A percentile compares a stretch with the other conserved stretches of the same genome.
Evolutionary conservation across 352 stramenopile genomes (phyloP).

Genomic region (Blastocystis sp.): DNA sequence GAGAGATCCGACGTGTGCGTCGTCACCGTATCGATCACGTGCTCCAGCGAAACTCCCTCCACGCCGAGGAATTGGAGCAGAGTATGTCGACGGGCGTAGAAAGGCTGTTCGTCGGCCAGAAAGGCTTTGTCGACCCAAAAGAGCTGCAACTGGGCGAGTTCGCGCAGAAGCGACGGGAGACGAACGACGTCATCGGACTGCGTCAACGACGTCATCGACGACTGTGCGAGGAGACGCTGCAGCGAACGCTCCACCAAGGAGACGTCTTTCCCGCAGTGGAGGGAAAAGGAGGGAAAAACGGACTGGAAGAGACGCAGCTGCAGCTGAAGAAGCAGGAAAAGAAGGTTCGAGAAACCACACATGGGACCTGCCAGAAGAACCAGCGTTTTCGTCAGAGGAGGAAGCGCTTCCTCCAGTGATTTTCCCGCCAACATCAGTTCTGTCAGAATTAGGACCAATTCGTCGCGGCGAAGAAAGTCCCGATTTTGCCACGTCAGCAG

Average conservation of each 20-base stretch:
- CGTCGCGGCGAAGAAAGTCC: not conserved
- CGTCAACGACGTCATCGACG: too few relatives aligned
- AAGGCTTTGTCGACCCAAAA: not conserved
- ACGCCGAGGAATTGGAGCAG: not conserved
- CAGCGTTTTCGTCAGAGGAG: not conserved
- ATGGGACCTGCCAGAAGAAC: not conserved
- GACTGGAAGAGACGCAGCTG: conserved; percentile 60
- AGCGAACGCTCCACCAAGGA: too few relatives aligned
- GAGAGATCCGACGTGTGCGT: not conserved
- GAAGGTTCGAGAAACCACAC: not conserved
- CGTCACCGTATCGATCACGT: not conserved
- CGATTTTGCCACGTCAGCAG: not conserved
- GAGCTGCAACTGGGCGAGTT: too few relatives aligned
- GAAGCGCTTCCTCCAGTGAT: not conserved
- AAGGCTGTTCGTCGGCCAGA: not conserved
- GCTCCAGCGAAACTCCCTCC: not conserved
- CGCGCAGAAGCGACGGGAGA: too few relatives aligned
- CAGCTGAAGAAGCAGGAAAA: not conserved
- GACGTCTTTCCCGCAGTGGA: too few relatives aligned
- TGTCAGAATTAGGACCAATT: not conserved
- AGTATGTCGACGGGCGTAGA: not conserved
- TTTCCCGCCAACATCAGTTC: not conserved
- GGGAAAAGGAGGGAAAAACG: conserved; percentile 59
- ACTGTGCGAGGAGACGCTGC: too few relatives aligned
- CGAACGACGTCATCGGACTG: too few relatives aligned